Evolutionary conservation across 2,329 filamentous ascomycete species (phyloP).

Genomic region (Arthrocladium fulminans): DNA sequence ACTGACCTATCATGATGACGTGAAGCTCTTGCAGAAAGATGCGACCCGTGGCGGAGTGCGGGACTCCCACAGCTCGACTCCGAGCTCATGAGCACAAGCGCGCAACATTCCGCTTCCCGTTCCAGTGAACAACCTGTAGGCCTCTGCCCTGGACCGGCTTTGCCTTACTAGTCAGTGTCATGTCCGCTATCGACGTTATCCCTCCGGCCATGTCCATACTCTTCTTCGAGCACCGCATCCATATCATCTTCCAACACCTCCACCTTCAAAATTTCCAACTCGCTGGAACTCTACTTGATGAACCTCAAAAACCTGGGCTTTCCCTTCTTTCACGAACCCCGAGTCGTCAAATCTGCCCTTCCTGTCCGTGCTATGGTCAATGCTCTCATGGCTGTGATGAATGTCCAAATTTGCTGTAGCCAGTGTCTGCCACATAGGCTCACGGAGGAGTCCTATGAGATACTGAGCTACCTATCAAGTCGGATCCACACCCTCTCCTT

Average conservation of each 20-base stretch:
- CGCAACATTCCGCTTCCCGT: too few relatives aligned
- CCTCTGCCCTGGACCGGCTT: too few relatives aligned
- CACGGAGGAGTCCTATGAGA: not conserved
- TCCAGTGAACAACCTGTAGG: too few relatives aligned
- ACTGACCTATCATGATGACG: too few relatives aligned
- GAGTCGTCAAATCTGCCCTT: not conserved
- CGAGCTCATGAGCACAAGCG: too few relatives aligned
- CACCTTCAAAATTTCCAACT: not conserved
- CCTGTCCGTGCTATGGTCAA: too few relatives aligned
- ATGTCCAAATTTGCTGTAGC: too few relatives aligned
- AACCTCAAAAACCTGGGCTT: not conserved
- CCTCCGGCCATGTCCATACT: not conserved
- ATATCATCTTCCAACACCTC: not conserved
- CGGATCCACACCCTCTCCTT: not conserved
- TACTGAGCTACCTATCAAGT: not conserved
- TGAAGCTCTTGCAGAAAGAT: too few relatives aligned
- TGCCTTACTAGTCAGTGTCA: too few relatives aligned
- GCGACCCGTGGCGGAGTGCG: too few relatives aligned
- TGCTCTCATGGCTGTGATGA: too few relatives aligned
- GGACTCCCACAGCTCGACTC: too few relatives aligned
- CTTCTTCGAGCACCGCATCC: not conserved
- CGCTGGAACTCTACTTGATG: not conserved
- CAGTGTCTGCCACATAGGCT: not conserved
- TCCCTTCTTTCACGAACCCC: not conserved
- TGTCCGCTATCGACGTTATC: not conserved